phyloP scores from a whole-genome alignment of 306 rosid genomes.

The Notholithocarpus densiflorus region DNA sequence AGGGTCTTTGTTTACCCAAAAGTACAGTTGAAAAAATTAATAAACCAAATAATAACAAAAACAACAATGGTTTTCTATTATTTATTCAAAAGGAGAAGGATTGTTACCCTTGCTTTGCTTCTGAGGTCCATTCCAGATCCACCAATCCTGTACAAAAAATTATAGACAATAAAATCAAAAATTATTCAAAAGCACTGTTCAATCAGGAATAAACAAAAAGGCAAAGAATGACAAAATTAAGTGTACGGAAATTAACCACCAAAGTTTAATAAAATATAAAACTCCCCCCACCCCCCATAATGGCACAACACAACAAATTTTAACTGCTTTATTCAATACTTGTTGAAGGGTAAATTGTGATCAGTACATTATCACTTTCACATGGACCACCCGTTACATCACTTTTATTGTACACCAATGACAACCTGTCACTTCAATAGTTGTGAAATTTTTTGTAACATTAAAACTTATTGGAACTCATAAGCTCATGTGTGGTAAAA shows the following conservation, averaged over 20 bases:
- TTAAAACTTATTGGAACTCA: no score
- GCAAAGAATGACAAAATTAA: not conserved
- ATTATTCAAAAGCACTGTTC: not conserved
- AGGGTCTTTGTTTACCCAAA: conserved; percentile 54
- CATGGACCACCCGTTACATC: no score
- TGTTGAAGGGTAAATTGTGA: no score
- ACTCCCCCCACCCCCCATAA: not conserved
- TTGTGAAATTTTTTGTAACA: no score
- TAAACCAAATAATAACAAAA: not conserved
- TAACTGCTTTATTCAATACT: no score
- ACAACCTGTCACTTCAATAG: no score
- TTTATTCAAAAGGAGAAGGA: not conserved
- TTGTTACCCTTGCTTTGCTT: conserved; percentile 92
- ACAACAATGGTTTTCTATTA: not conserved
- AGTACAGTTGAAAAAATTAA: not conserved
- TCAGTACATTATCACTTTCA: no score
- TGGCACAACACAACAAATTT: not conserved
- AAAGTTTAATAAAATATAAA: no score
- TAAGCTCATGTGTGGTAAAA: no score
- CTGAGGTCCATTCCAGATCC: conserved; percentile 90
- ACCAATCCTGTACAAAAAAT: conserved; percentile 59
- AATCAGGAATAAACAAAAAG: not conserved
- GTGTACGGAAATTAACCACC: no score
- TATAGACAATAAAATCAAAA: not conserved
- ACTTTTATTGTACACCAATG: no score